Percentiles rank a stretch among this genome's conserved stretches.
Conservation (phyloP, 2,329 filamentous ascomycete species). For the Penicillium italicum region DNA sequence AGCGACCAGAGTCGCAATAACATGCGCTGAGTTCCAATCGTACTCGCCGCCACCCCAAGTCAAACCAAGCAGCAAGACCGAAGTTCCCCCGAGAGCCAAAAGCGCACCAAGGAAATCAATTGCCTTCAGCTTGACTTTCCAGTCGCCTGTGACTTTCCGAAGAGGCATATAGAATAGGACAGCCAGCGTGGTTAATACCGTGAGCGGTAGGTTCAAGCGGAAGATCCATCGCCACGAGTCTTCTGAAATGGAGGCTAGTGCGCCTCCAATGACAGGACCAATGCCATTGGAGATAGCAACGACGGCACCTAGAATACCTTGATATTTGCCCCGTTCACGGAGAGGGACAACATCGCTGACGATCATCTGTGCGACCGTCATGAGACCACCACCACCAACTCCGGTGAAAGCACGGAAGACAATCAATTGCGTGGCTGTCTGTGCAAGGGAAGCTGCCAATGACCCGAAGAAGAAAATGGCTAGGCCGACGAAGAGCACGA, state of each 20-base stretch:
- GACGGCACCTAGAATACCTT: conserved; percentile 52
- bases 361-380: conserved; percentile 58
- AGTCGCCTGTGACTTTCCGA: conserved; percentile 53
- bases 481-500: conserved; percentile 53
- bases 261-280: conserved; percentile 54
- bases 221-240: conserved; percentile 55
- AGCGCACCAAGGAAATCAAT: conserved; percentile 51
- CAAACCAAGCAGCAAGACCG: conserved; percentile 49
- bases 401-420: conserved; percentile 59
- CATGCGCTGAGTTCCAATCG: conserved; percentile 53
- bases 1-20: conserved; percentile 53
- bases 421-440: conserved; percentile 56
- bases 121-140: conserved; percentile 50
- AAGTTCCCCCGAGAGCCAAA: conserved; percentile 46
- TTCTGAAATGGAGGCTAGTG: conserved; percentile 45
- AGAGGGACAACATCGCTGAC: conserved; percentile 59
- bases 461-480: conserved; percentile 55
- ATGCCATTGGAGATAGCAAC: conserved; percentile 55
- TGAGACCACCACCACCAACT: conserved; percentile 59
- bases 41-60: conserved; percentile 61
- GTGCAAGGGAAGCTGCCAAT: conserved; percentile 56
- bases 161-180: conserved; percentile 57
- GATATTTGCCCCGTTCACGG: conserved; percentile 58
- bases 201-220: conserved; percentile 53
- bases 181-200: conserved; percentile 45